Conservation (phyloP, 2,329 filamentous ascomycete genomes). For the Coniochaeta ligniaria region DNA sequence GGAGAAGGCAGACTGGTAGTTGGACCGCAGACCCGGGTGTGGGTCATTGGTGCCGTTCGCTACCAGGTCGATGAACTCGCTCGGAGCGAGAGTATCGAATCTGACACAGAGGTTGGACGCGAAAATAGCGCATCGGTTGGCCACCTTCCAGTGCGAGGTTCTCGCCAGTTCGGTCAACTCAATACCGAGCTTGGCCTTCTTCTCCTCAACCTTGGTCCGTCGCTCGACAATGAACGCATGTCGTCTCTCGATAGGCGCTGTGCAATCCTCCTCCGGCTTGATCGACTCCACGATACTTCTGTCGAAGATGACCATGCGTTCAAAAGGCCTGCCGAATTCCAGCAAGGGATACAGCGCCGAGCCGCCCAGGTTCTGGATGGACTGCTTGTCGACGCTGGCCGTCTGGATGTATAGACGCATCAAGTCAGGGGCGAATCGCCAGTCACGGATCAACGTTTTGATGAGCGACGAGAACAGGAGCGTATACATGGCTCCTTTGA, state of each 20-base stretch:
- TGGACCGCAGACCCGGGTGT: slow-evolving; percentile 75
- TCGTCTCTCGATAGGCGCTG: slow-evolving; percentile 54
- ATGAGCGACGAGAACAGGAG: slow-evolving; percentile 81
- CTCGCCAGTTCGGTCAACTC: slow-evolving; percentile 74
- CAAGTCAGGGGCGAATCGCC: slow-evolving; percentile 88
- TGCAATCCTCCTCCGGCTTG: slow-evolving; percentile 59
- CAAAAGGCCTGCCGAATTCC: slow-evolving; percentile 84
- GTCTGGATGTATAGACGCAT: slow-evolving; percentile 87
- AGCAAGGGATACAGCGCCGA: slow-evolving; percentile 79
- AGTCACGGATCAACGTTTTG: slow-evolving; percentile 83
- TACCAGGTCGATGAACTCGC: slow-evolving; percentile 76
- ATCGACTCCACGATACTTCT: slow-evolving; percentile 64
- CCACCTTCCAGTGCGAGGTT: slow-evolving; percentile 92
- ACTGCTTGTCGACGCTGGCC: slow-evolving; percentile 84
- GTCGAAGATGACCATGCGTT: slow-evolving; percentile 79
- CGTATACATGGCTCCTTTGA: slow-evolving; percentile 92
- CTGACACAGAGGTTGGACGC: slow-evolving; percentile 84
- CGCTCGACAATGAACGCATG: slow-evolving; percentile 69
- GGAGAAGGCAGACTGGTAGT: slow-evolving; percentile 74
- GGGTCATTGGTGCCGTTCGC: slow-evolving; percentile 79
- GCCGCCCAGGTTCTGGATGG: slow-evolving; percentile 82
- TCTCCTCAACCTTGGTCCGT: slow-evolving; percentile 69
- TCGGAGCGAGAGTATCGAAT: slow-evolving; percentile 81
- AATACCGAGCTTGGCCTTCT: slow-evolving; percentile 72
- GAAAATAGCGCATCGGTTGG: slow-evolving; percentile 81